Percentiles rank a stretch among this genome's conserved stretches.
Conservation (phyloP, 2,329 filamentous ascomycete genomes). For the Penicillium sp. region DNA sequence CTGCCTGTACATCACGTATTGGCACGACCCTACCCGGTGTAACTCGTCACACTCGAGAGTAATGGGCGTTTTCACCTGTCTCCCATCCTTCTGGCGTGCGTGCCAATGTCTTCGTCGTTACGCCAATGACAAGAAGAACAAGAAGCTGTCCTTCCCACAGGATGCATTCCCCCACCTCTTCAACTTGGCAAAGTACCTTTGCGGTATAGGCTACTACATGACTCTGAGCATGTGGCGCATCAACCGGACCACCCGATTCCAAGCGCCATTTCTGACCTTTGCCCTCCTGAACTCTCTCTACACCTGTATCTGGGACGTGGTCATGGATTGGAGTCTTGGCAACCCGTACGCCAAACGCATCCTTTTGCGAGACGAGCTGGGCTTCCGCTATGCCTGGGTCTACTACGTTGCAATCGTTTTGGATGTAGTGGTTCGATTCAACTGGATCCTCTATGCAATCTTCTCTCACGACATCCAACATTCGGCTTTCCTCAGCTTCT, state of each 20-base stretch:
- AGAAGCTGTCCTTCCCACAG: slow-evolving; percentile 2
- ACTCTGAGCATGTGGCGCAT: slow-evolving; percentile 84
- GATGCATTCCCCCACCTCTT: slow-evolving; percentile 86
- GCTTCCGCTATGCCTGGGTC: slow-evolving; percentile 74
- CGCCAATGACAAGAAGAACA: slow-evolving; percentile 12
- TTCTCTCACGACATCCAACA: slow-evolving; percentile 80
- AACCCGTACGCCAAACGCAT: slow-evolving; percentile 70
- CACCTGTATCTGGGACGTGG: slow-evolving; percentile 85
- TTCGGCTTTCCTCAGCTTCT: slow-evolving; percentile 77
- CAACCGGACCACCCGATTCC: slow-evolving; percentile 57
- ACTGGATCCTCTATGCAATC: slow-evolving; percentile 92
- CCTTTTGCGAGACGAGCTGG: slow-evolving; percentile 74
- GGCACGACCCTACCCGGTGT: slow-evolving; percentile 73
- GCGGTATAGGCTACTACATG: slow-evolving; percentile 78
- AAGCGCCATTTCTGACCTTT: slow-evolving; percentile 75
- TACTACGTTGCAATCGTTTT: slow-evolving; percentile 85
- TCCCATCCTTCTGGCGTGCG: slow-evolving; percentile 88
- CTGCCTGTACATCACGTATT: slow-evolving; percentile 81
- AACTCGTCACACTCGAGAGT: slow-evolving; percentile 83
- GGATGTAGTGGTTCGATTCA: slow-evolving; percentile 84
- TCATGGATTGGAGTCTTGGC: slow-evolving; percentile 94
- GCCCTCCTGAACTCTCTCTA: slow-evolving; percentile 83
- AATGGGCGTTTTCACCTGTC: slow-evolving; percentile 78
- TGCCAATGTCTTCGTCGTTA: slow-evolving; percentile 91
- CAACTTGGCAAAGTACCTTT: slow-evolving; percentile 88